Percentiles rank a stretch among this genome's conserved stretches.
These are phyloP conservation scores for Saturnispora sekii DNA, from an alignment of 805 yeast species.

Conservation along the genomic window DNA sequence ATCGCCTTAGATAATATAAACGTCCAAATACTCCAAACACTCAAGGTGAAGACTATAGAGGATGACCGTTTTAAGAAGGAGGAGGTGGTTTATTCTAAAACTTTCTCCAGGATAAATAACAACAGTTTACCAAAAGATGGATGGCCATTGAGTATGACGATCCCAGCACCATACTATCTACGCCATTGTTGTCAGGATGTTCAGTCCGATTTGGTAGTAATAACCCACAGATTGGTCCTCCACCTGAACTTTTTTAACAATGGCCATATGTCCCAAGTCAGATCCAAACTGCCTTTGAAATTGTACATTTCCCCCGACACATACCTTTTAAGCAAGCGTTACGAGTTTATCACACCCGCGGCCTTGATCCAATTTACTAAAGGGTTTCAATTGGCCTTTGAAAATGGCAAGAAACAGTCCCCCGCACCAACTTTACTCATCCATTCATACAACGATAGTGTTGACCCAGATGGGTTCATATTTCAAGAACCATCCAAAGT, in stretches of 20 bases:
- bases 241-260: conserved; percentile 37
- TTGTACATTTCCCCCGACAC: conserved; percentile 33
- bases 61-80: conserved; percentile 21
- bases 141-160: conserved; percentile 36
- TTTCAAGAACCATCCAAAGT: conserved; percentile 2
- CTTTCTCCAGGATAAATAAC: conserved; percentile 27
- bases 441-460: conserved; percentile 1
- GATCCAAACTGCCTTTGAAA: conserved; percentile 41
- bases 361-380: not conserved
- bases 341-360: conserved; percentile 14
- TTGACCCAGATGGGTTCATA: conserved; percentile 11
- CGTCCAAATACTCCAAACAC: conserved; percentile 27
- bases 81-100: conserved; percentile 26
- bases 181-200: conserved; percentile 36
- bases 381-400: conserved; percentile 3
- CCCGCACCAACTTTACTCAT: conserved; percentile 6
- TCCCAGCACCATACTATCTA: conserved; percentile 32
- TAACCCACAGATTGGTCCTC: conserved; percentile 37
- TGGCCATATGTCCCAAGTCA: conserved; percentile 42
- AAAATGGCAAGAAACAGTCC: conserved; percentile 1
- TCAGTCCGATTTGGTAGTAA: conserved; percentile 31
- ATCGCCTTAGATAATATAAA: conserved; percentile 29
- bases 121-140: conserved; percentile 31
- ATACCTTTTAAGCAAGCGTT: conserved; percentile 19
- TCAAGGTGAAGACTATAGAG: conserved; percentile 17